phyloP scores from a whole-genome alignment of 768 basidiomycete species.

The Psilocybe tampanensis region DNA sequence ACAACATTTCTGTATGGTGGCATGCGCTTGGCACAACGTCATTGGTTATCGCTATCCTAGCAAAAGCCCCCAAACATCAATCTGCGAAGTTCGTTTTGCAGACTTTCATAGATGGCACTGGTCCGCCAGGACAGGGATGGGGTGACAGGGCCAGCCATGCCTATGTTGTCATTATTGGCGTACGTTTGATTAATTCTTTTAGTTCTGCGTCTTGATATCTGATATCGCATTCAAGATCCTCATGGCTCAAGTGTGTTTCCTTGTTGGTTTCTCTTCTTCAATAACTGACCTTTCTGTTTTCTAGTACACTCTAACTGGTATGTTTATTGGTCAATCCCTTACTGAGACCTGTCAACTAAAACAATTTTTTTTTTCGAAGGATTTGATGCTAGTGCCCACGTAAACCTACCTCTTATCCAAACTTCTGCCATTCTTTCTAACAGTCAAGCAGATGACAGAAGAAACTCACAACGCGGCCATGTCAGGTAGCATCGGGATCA shows the following conservation, averaged over 20 bases:
- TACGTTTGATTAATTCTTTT: conserved; percentile 21
- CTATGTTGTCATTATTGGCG: conserved; percentile 72
- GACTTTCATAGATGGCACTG: conserved; percentile 73
- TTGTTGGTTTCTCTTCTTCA: neutral
- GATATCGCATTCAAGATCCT: conserved; percentile 43
- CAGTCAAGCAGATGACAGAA: conserved; percentile 62
- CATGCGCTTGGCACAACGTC: conserved; percentile 73
- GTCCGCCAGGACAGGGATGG: conserved; percentile 57
- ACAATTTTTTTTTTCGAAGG: conserved; percentile 39
- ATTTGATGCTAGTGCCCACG: conserved; percentile 76
- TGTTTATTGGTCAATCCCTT: conserved; percentile 10
- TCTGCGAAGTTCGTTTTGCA: conserved; percentile 69
- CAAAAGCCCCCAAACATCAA: conserved; percentile 72
- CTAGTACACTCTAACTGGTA: conserved; percentile 69
- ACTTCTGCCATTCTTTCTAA: neutral
- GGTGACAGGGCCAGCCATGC: conserved; percentile 64
- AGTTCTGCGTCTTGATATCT: neutral
- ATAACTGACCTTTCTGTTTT: neutral
- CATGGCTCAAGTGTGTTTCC: conserved; percentile 57
- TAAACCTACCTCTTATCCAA: conserved; percentile 28
- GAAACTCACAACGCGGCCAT: conserved; percentile 73
- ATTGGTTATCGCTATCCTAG: conserved; percentile 68
- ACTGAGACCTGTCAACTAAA: neutral
- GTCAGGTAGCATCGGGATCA: conserved; percentile 68
- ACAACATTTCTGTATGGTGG: conserved; percentile 76